Evolutionary conservation across 371 early-diverging fungal species (phyloP), one percentile per base, ranked within the genome.

Genomic region (Dipsacomyces acuminosporus): DNA sequence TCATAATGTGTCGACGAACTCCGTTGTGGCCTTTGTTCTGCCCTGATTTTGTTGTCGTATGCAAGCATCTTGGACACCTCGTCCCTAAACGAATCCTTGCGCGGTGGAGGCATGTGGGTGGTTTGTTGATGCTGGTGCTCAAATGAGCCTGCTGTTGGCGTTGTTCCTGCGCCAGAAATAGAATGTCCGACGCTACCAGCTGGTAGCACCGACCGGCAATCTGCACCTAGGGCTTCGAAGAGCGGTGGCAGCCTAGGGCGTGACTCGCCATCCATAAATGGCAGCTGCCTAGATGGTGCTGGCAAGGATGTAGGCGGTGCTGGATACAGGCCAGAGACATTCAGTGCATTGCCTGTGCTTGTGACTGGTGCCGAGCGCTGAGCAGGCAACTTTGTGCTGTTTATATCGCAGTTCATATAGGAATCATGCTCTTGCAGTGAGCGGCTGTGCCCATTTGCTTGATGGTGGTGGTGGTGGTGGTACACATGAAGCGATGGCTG

Each of bases 231-330:
- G 1, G 62, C 51, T 42, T 69, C 69, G 3, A 55, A 63, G 5
- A 69, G 59, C 30, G 69, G 63, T 34, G 69, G 69, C 25, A 69
- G 56, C 19, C 51, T 58, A 7, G 64, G 63, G 14, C 69, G 69
- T 21, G 56, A 50, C 30, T 30, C 30, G 30, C 30, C 30, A 7
- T 61, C 51, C 40, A 59, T 62, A 45, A 67, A 67, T 5, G 63
- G 69, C 44, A 67, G 40, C 17, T 46, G 61, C 46, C 35, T 52
- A 15, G 56, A 33, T 18, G 59, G 19, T 21, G 54, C 21, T n/a
- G 41, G 19, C 2, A 43, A 42, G 18, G 56, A 42, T 36, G 22
- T 41, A 2, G 25, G 35, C 45, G 41, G 33, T 15, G 45, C 40
- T 20, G 25, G 20, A 26, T 11, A 36, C 49, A 23, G 34, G 36